A percentile compares a stretch with the other conserved stretches of the same genome.
Evolutionary conservation across 2,329 filamentous ascomycete species (phyloP).

Genomic region (Paraconiothyrium brasiliense): DNA sequence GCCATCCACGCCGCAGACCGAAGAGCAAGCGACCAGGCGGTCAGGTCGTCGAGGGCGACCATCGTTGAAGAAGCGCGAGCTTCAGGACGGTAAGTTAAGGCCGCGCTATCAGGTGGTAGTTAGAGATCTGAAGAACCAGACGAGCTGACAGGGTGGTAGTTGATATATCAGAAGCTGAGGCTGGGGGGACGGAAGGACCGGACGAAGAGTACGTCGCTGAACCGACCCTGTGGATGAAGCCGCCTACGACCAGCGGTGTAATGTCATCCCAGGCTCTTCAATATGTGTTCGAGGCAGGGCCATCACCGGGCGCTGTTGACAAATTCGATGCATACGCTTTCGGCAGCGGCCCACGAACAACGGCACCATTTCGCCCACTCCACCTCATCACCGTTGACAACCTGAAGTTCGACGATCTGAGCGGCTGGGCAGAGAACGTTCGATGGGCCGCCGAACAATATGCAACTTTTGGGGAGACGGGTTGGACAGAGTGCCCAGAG

Average conservation of each 20-base stretch:
- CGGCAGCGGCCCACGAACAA: constrained; percentile 25
- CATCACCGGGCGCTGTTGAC: background rate
- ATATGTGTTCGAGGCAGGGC: background rate
- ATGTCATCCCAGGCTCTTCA: constrained; percentile 4
- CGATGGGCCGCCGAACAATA: constrained; percentile 34
- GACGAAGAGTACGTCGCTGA: background rate
- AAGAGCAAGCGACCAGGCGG: background rate
- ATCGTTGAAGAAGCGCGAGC: background rate
- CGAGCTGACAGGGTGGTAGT: background rate
- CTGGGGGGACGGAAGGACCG: background rate
- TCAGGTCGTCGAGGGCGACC: background rate
- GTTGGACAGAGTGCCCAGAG: constrained; percentile 36
- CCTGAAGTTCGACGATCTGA: constrained; percentile 26
- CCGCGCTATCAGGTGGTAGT: background rate
- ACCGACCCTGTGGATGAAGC: constrained; percentile 2
- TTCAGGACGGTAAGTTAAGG: background rate
- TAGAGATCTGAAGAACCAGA: background rate
- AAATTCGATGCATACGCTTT: constrained; percentile 24
- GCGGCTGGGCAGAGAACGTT: constrained; percentile 38
- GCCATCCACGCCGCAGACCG: background rate
- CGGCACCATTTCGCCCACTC: constrained; percentile 30
- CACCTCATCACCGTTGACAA: constrained; percentile 18
- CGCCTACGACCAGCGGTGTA: background rate
- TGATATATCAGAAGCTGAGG: background rate
- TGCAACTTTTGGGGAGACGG: constrained; percentile 16